These are phyloP conservation scores for Geosmithia flava DNA, from an alignment of 2,329 filamentous ascomycete species.

Conservation along the genomic window DNA sequence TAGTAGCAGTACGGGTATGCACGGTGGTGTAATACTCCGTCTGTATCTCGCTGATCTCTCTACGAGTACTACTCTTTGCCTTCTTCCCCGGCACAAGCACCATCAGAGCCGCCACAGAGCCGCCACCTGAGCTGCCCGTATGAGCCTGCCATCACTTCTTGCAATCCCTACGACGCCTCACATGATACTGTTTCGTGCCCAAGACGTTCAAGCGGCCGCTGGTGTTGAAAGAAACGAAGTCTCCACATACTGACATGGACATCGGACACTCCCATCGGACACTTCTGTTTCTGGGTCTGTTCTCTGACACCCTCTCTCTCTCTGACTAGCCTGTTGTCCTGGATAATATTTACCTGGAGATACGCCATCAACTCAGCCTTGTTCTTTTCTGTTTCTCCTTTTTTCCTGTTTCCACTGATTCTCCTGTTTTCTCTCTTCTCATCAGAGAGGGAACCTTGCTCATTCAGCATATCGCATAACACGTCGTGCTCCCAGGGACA, in stretches of 20 bases:
- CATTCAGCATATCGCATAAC: background rate
- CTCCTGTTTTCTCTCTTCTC: no score
- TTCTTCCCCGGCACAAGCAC: background rate
- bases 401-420: no score
- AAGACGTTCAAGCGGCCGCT: background rate
- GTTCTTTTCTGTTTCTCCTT: no score
- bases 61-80: no score
- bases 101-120: background rate
- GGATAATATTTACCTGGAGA: no score
- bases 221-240: background rate
- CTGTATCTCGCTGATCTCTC: no score
- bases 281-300: background rate
- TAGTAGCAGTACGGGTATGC: no score
- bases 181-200: background rate
- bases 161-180: background rate
- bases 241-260: background rate
- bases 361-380: no score
- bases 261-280: background rate
- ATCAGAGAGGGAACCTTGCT: no score
- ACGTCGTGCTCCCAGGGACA: background rate
- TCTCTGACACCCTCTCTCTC: no score
- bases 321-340: no score
- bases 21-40: no score
- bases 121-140: background rate
- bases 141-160: background rate